A percentile compares a stretch with the other conserved stretches of the same genome.
phyloP scores from a whole-genome alignment of 1,284 basidiomycete genomes.

The Cryptococcus floricola region DNA sequence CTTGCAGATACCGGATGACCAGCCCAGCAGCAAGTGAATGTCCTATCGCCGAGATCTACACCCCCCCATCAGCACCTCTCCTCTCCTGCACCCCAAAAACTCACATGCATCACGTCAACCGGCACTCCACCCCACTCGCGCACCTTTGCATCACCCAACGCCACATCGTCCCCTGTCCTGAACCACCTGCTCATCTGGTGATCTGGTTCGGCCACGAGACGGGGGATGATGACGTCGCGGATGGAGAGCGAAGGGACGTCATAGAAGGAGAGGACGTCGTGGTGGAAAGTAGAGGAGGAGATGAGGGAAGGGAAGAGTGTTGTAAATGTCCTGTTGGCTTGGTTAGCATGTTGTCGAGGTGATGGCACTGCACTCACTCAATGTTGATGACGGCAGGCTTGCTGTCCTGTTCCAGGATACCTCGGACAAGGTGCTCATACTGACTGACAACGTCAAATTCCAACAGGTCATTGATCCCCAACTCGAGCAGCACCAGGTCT shows the following conservation, averaged over 20 bases:
- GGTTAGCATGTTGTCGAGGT: not conserved
- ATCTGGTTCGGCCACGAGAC: constrained; percentile 37
- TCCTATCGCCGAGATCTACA: constrained; percentile 40
- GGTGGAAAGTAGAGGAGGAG: constrained; percentile 40
- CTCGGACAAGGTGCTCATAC: constrained; percentile 42
- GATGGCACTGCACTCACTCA: constrained; percentile 26
- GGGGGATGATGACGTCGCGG: constrained; percentile 41
- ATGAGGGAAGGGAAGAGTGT: constrained; percentile 41
- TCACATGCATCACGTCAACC: constrained; percentile 47
- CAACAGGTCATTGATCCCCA: constrained; percentile 44
- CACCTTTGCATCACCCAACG: constrained; percentile 39
- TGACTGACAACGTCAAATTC: constrained; percentile 28
- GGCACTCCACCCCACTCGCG: constrained; percentile 35
- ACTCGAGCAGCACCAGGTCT: constrained; percentile 41
- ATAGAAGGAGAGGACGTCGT: constrained; percentile 44
- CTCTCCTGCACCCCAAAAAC: constrained; percentile 7
- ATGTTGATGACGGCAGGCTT: constrained; percentile 45
- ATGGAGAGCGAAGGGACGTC: constrained; percentile 44
- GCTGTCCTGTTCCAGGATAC: constrained; percentile 35
- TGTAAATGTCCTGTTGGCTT: constrained; percentile 38
- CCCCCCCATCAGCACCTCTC: not conserved
- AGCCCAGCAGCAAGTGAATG: constrained; percentile 40
- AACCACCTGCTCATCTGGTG: constrained; percentile 43
- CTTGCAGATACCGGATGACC: constrained; percentile 35
- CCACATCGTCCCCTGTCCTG: constrained; percentile 34